Base-by-base conservation (phyloP, 2,329 filamentous ascomycete genomes). In the Beauveria sp. region DNA sequence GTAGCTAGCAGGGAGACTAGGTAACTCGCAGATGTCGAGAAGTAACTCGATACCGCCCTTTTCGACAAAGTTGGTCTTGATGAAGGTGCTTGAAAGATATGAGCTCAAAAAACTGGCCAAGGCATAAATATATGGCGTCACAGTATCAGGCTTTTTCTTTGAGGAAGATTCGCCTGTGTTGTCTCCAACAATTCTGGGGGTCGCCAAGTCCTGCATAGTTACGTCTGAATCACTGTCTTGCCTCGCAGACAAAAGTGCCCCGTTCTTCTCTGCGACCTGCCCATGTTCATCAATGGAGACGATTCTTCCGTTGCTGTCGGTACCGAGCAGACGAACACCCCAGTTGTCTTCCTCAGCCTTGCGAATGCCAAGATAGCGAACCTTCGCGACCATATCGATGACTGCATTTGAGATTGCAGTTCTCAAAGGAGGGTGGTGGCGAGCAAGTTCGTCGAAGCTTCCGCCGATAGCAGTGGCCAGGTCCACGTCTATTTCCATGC, bases 401-500 rank as follows among this genome's bases (percentile, higher is more conserved):
- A 96, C 86, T n/a, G 91, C 88, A 65, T 89, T 88, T 64, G 93
- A 86, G 63, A 99, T 95, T 3, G 87, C 83, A 10, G 83, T 82
- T 66, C 93, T 90, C 50, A 99, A 77, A 24, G 85, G 82, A 0
- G 96, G 95, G 69, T 99, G 95, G 71, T 99, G 95, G 46, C 95
- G 87, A 58, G 93, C 89, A 63, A 99, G 82, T 74, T 99, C 95
- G 72, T 99, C 95, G 69, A 99, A 97, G 46, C 87, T 89, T 28
- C 84, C 84, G 12, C 95, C 95, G 55, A 99, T 82, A 45, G 86
- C 84, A 34, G 83, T 83, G 10, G 93, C 83, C 62, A 96, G 80
- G 42, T 80, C 78, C 5, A 82, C 78, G 66, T 96, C 93, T 43
- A 80, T 79, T 64, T 90, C 86, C 81, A 99, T 86, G 65, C 88